Base-by-base conservation (phyloP, 2,329 filamentous ascomycete genomes). In the Fusarium sp. region DNA sequence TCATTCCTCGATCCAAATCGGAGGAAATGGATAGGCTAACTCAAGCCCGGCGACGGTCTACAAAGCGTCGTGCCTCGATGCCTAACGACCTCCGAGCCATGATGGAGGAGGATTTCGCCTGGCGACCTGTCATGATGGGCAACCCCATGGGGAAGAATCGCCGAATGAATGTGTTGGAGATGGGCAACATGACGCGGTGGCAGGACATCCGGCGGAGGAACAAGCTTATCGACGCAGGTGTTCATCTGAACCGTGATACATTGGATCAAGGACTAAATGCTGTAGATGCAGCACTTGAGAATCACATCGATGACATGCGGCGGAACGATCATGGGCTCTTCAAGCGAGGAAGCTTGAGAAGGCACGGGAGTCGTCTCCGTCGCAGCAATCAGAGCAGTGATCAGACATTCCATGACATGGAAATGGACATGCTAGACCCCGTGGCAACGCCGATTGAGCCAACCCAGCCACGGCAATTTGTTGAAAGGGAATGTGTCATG, bases 61-160 rank as follows among this genome's bases (percentile, higher is more conserved):
- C 84, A 17, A 82, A 84, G 58, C 84, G 85, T 2, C 84, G 84
- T n/a, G 81, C 81, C 5, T 85, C 85, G 5, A 81, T 82, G 79
- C 82, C 83, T 9, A 80, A 80, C 72, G 76, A 83, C 53, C 76
- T 75, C 46, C 78, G 83, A 51, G 83, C 84, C 4, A 75, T 83
- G 35, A 83, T 87, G 71, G 82, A 87, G 12, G 87, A 87, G 62
- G 87, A 89, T 69, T 85, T 87, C 49, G 87, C 91, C 55, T 94
- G 91, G 92, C 89, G 89, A 66, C 91, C 93, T 1, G 86, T 91
- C 31, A 88, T 94, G 72, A 89, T 94, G 78, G 92, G 93, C 14
- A 92, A 93, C 77, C 92, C 93, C 14, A 90, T 89, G 51, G 89
- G 91, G 55, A 92, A 90, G 80, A 89, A 88, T 77, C 87, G 93